A percentile compares a stretch with the other conserved stretches of the same genome.
phyloP scores from a whole-genome alignment of 768 basidiomycete genomes.

The Hydnomerulius pinastri region DNA sequence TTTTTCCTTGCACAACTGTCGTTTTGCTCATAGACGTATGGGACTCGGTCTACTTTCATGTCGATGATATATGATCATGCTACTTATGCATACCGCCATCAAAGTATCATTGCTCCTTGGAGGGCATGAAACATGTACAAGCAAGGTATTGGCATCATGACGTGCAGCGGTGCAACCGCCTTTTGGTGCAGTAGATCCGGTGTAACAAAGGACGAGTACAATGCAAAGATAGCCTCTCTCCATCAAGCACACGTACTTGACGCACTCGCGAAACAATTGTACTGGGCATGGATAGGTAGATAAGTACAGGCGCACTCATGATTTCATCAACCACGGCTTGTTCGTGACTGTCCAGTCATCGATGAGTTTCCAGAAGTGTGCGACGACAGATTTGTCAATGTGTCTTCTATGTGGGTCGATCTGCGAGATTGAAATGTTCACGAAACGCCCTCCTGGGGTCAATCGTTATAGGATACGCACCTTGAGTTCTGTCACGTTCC shows the following conservation, averaged over 20 bases:
- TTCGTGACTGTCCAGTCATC: conserved; percentile 83
- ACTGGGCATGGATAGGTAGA: not conserved
- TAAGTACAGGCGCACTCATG: conserved; percentile 22
- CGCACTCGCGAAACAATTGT: not conserved
- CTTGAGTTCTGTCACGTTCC: conserved; percentile 96
- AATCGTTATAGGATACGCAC: conserved; percentile 38
- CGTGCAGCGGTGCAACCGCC: too few relatives aligned
- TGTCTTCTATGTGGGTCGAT: conserved; percentile 90
- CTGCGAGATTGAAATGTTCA: conserved; percentile 38
- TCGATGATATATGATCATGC: not conserved
- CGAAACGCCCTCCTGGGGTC: not conserved
- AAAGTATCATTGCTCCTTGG: too few relatives aligned
- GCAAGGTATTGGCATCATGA: too few relatives aligned
- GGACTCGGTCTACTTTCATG: not conserved
- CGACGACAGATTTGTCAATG: conserved; percentile 91
- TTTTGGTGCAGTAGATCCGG: not conserved
- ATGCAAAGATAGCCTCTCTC: not conserved
- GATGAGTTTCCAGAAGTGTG: conserved; percentile 92
- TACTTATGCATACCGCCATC: too few relatives aligned
- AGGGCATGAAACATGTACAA: too few relatives aligned
- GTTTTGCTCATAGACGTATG: not conserved
- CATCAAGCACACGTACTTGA: not conserved
- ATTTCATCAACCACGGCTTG: conserved; percentile 73
- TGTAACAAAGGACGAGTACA: not conserved
- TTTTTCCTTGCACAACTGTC: not conserved